Base-by-base conservation (phyloP, 345 rosid species). In the Eucalyptus curtisii region DNA sequence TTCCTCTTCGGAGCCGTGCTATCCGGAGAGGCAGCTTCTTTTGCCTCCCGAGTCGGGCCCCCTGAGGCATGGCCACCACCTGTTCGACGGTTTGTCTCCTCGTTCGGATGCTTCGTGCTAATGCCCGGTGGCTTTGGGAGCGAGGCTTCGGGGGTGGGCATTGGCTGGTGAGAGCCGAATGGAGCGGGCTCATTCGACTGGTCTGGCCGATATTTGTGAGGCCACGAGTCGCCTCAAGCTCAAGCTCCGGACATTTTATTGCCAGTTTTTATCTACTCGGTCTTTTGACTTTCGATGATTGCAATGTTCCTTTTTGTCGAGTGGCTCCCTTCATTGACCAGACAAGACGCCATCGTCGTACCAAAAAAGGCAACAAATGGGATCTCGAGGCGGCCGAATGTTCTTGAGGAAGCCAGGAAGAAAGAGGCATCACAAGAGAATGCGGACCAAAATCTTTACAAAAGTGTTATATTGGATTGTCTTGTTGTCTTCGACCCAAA, bases 21-120 rank as follows among this genome's bases (percentile, higher is more conserved):
- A 3, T 24, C 24, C 25, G 44, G 80, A 37, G 80, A 68, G 13
- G 88, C 20, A 15, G 88, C 80, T 85, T 89, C 89, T 86, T 90
- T 91, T 85, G 57, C 48, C 82, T 89, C 89, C 30, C 89, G 92
- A 2, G 87, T 87, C 6, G 93, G 88, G 45, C 88, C 87, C 86
- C 91, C 94, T 10, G 94, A 91, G 25, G 90, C 94, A 79, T 80
- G 91, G 79, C 90, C 90, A 68, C 90, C 92, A 66, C 86, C 91
- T 61, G 84, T 11, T 76, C 47, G 84, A 76, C 92, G 91, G 25
- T 53, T 55, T 49, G 64, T 87, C 71, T n/a, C 85, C 40, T 59
- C 47, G 27, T 86, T 86, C 15, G 40, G 52, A 33, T 59, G 45
- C 88, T 14, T 1, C 79, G 49, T n/a, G 20, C 76, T 33, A 10